Conservation (phyloP, 1,284 basidiomycete genomes). For the Rugiboletus extremiorientalis region DNA sequence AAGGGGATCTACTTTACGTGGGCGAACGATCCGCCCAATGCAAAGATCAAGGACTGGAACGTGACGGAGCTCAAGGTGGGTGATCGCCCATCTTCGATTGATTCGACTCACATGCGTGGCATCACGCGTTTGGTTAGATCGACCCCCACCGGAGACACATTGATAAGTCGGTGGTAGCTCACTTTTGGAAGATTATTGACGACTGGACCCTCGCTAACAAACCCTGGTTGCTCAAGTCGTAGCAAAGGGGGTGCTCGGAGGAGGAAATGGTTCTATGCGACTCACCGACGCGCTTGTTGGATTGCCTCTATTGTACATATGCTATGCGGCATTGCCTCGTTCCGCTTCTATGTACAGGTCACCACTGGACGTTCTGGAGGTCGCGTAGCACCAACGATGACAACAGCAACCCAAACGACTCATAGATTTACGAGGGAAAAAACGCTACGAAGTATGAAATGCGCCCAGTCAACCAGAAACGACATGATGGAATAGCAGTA, state of each 20-base stretch:
- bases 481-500: neutral
- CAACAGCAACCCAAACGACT: neutral
- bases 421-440: constrained; percentile 11
- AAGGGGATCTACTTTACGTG: constrained; percentile 93
- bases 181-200: constrained; percentile 93
- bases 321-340: neutral
- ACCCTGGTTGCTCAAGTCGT: constrained; percentile 60
- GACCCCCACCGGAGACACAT: constrained; percentile 89
- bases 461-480: neutral
- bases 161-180: constrained; percentile 93
- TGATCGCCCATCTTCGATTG: neutral
- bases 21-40: constrained; percentile 87
- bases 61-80: constrained; percentile 87
- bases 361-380: no score
- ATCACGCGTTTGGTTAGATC: constrained; percentile 63
- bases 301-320: neutral
- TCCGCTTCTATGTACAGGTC: neutral
- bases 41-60: constrained; percentile 94
- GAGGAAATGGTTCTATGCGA: neutral
- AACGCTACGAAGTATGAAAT: neutral
- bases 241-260: neutral
- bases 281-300: neutral
- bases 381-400: neutral
- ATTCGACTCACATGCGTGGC: no score
- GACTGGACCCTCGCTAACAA: constrained; percentile 81